Base-by-base conservation (phyloP, 2,329 filamentous ascomycete genomes). In the Dryadomyces sulphureus region DNA sequence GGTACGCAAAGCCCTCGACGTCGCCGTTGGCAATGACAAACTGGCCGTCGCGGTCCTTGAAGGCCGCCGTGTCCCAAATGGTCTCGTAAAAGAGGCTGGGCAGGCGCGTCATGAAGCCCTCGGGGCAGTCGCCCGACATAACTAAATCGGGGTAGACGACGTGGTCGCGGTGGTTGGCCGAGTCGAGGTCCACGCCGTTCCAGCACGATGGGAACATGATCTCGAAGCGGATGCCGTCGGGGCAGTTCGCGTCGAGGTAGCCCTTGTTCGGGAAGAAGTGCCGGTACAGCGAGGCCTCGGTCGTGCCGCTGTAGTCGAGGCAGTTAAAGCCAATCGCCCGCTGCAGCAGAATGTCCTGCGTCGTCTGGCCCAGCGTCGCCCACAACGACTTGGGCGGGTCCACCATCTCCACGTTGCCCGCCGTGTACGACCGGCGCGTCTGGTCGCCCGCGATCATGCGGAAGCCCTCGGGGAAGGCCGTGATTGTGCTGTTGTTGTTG, bases 291-390 rank as follows among this genome's bases (percentile, higher is more conserved):
- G 88, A 83, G 1, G 73, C 72, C 61, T 94, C 88, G 2, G 83
- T 68, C 0, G 62, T 55, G 21, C 63, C 67, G 27, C 55, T 56
- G 59, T 95, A 95, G 74, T 96, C 81, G 50, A 98, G 66, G 64
- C 92, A 96, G 70, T 96, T 96, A 75, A 94, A 94, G 4, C 92
- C 90, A 24, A 95, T 56, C 9, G 89, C 86, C 50, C 89, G 87
- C 67, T 94, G 83, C 43, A 66, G 67, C 34, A 95, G 73, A 45
- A 79, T 75, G 16, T 64, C 61, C 66, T 94, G 88, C 41, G 59
- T 63, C 11, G 80, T 82, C 56, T 75, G 73, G 49, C 81, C 75
- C 5, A 77, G 65, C 2, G 63, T 58, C 21, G 63, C 63, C 89
- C 89, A 95, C 21, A 63, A 52, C 12, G 84, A 87, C 64, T 87